Evolutionary conservation across 331 rosid genomes (phyloP), one percentile per base, ranked within the genome.

Genomic region (Quercus tomentella): DNA sequence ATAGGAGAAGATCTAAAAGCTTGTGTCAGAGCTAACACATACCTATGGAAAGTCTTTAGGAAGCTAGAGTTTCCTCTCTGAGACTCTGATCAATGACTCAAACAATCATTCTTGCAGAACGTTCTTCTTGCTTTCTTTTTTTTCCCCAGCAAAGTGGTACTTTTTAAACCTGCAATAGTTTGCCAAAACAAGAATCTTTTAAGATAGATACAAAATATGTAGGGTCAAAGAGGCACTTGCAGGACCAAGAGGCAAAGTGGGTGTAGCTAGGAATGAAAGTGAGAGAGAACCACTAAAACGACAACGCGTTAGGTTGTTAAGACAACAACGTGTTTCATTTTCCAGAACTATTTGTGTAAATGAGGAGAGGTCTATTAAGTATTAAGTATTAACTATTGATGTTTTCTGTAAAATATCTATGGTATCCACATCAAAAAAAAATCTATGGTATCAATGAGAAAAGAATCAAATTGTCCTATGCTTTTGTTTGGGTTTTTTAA

Each of bases 1-100:
- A 73, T 60, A 58, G 43, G 82, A 66, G 63, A 30, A 67, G 72
- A 67, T 33, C 17, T 35, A 67, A 8, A 67, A 67, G 26, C 72
- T 67, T 4, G 72, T n/a, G 49, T 33, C 45, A 25, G 11, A 67
- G 26, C 72, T 1, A 31, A 17, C 22, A n/a, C 72, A 20, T 67
- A 67, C 72, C 72, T 67, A 2, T 14, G 52, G 52, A 18, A 67
- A 11, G 28, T 70, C 51, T 67, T 10, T 49, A 67, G n/a, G 52
- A 67, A 67, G 26, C 72, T 67, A 7, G 52, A 4, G 72, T 35
- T 35, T 67, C 28, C 72, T n/a, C 54, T 35, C 72, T 67, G 52
- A 67, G 18, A 35, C 72, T 35, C 71, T 3, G 22, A 65, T 18
- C 71, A 23, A 15, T 23, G 35, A 61, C 17, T 65, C 26, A 20